Base-by-base conservation (phyloP, 2,329 filamentous ascomycete species). In the Periconia macrospinosa region DNA sequence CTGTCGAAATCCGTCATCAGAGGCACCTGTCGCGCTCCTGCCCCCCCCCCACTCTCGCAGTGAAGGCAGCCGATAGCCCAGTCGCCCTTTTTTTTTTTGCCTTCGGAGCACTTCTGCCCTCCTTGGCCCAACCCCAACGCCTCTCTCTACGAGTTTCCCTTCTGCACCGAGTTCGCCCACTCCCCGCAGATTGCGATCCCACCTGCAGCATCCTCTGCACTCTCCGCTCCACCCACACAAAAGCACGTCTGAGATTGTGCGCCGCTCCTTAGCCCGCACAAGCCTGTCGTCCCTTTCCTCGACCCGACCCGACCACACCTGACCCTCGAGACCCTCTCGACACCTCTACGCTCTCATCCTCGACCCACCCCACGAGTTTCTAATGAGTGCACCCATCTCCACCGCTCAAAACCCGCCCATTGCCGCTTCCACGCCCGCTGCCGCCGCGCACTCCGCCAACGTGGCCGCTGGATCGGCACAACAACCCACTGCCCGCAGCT, bases 371-470 rank as follows among this genome's bases (percentile, higher is more conserved):
- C 53, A 52, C 59, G 41, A 47, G 30, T 42, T 69, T 80, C 80
- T 83, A 82, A 86, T 86, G 84, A 86, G 79, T 77, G 85, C 82
- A 80, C 81, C 81, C 75, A 77, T 78, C 73, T 75, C 80, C 72
- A 75, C 77, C 72, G 76, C 78, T 76, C 78, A 73, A 57, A 73
- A 69, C 63, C 78, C 78, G 71, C 74, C 77, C 60, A 78, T 74
- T 71, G 71, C 68, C 69, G 76, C 79, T 76, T 76, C 77, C 73
- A 68, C 70, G 64, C 69, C 68, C 63, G 73, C 78, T 70, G 76
- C 75, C 72, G 72, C 76, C 68, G 74, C 78, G 73, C 74, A 78
- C 63, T 71, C 80, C 65, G 76, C 82, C 67, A 71, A 62, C 69
- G 68, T 72, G 69, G 71, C 70, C 64, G 78, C 81, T 78, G 80